Percentiles rank a stretch among this genome's conserved stretches.
Evolutionary conservation across 129 eudicot genomes (phyloP).

Genomic region (Pseudognaphalium luteoalbum): DNA sequence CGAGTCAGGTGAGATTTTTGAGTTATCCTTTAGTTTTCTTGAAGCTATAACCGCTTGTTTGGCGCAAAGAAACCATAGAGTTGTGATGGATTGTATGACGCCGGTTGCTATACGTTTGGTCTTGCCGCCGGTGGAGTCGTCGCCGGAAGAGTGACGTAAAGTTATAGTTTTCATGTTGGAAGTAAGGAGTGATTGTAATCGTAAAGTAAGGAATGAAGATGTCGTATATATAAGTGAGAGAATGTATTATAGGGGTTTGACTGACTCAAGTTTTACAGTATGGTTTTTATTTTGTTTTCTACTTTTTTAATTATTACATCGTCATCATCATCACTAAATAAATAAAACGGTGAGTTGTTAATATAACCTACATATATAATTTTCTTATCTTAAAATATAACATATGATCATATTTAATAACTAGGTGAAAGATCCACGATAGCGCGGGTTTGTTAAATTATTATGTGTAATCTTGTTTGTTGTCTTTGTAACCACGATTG

Average conservation of each 20-base stretch:
- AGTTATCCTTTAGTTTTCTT: slow-evolving; percentile 36
- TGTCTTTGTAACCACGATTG: no score
- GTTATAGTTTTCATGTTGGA: slow-evolving; percentile 24
- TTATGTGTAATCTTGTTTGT: no score
- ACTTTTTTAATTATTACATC: background rate
- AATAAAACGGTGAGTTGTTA: background rate
- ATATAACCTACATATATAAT: no score
- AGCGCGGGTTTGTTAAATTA: no score
- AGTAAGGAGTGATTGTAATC: background rate
- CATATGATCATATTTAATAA: no score
- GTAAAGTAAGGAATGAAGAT: background rate
- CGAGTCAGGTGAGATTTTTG: slow-evolving; percentile 31
- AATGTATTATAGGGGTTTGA: slow-evolving; percentile 24
- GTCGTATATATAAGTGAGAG: slow-evolving; percentile 26
- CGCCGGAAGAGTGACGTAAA: slow-evolving; percentile 11
- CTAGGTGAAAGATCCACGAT: no score
- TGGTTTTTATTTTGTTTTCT: background rate
- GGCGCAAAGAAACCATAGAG: slow-evolving; percentile 33
- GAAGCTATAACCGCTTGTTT: slow-evolving; percentile 44
- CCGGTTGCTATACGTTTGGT: slow-evolving; percentile 32
- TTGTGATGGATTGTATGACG: slow-evolving; percentile 31
- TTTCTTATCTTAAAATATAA: no score
- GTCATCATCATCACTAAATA: background rate
- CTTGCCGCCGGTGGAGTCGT: slow-evolving; percentile 20
- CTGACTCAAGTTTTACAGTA: background rate